Conservation (phyloP, 1,284 basidiomycete species). For the Neotropicomus parvogracilis region DNA sequence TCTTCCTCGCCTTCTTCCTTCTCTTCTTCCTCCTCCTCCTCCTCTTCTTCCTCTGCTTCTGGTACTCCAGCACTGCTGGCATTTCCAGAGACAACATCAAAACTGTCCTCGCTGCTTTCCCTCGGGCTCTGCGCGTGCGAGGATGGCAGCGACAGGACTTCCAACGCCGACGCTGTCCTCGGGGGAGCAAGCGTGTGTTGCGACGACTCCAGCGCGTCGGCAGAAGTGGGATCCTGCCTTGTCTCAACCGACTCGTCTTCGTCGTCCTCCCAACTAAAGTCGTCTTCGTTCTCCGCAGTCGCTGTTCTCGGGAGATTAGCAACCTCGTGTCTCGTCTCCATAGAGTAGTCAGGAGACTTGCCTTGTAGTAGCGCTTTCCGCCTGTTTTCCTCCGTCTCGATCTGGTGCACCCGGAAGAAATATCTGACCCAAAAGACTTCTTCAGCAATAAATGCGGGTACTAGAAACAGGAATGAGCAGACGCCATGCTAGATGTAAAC, state of each 20-base stretch:
- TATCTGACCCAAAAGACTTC: conserved; percentile 87
- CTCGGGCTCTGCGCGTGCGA: conserved; percentile 47
- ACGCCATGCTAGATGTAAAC: conserved; percentile 2
- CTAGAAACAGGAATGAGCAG: conserved; percentile 38
- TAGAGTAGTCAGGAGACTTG: conserved; percentile 30
- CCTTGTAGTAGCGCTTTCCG: conserved; percentile 80
- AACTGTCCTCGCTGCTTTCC: conserved; percentile 67
- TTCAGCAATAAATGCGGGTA: conserved; percentile 65
- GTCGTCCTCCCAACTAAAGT: conserved; percentile 80
- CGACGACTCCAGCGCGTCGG: conserved; percentile 18
- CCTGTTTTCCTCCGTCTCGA: conserved; percentile 77
- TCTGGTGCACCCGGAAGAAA: conserved; percentile 88
- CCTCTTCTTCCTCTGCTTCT: conserved; percentile 35
- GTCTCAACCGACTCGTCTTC: conserved; percentile 48
- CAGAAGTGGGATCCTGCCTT: conserved; percentile 9
- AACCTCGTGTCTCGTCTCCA: conserved; percentile 1
- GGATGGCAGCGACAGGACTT: conserved; percentile 25
- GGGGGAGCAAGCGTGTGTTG: conserved; percentile 35
- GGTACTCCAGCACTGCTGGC: conserved; percentile 35
- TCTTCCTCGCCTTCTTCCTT: conserved; percentile 48
- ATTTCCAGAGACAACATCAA: conserved; percentile 61
- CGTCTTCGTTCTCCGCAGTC: conserved; percentile 63
- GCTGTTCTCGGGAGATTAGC: conserved; percentile 34
- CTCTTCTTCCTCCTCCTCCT: conserved; percentile 43
- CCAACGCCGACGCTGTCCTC: conserved; percentile 16